Conservation (phyloP, 257 asterid species). For the Ajuga chamaepitys region DNA sequence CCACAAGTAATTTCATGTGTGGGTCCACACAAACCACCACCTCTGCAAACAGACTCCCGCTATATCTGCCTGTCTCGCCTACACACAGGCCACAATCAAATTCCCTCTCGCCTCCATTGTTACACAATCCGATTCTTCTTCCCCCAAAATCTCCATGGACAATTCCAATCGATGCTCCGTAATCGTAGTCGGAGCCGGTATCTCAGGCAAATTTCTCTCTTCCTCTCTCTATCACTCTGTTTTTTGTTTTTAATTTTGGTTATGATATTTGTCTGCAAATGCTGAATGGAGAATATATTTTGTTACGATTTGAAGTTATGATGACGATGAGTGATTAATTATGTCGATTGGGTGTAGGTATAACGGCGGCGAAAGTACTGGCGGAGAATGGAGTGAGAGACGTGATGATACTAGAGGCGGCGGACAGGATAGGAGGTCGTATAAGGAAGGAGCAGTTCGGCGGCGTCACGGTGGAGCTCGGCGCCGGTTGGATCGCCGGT, state of each 20-base stretch:
- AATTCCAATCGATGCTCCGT: constrained; percentile 45
- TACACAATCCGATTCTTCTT: neutral
- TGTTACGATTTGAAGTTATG: neutral
- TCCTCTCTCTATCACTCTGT: neutral
- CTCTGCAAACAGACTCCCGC: constrained; percentile 48
- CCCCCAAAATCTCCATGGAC: constrained; percentile 35
- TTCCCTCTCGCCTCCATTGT: neutral
- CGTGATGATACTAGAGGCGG: constrained; percentile 67
- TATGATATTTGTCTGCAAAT: neutral
- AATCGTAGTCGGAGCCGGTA: constrained; percentile 77
- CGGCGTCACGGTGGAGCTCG: constrained; percentile 85
- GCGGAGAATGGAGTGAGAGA: constrained; percentile 80
- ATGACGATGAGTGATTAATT: neutral
- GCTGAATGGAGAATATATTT: neutral
- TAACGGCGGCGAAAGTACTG: constrained; percentile 75
- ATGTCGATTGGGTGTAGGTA: constrained; percentile 31
- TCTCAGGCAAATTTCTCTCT: constrained; percentile 44
- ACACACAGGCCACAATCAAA: neutral
- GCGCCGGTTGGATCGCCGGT: constrained; percentile 98
- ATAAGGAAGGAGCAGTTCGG: constrained; percentile 77
- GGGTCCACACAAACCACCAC: constrained; percentile 3
- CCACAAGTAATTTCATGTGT: neutral
- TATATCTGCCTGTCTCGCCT: constrained; percentile 25
- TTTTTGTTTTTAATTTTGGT: neutral
- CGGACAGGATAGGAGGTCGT: constrained; percentile 81